These are phyloP conservation scores for Trichoderma harzianum DNA, from an alignment of 2,329 filamentous ascomycete species.

Conservation along the genomic window DNA sequence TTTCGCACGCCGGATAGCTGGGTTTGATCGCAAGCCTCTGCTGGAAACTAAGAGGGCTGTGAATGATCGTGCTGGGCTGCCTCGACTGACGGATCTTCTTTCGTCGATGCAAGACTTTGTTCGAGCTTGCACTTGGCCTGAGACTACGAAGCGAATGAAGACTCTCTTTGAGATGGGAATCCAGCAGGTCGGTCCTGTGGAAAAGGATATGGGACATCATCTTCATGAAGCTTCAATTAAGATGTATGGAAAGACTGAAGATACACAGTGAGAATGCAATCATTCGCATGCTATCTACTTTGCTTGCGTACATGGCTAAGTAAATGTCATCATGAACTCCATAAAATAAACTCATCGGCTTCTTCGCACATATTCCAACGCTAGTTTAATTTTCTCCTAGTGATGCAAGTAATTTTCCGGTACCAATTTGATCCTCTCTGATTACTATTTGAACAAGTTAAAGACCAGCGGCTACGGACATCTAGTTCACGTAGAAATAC, in stretches of 20 bases:
- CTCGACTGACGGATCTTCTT: not conserved
- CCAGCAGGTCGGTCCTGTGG: not conserved
- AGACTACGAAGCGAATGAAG: not conserved
- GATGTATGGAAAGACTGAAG: not conserved
- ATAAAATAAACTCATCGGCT: not conserved
- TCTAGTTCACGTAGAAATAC: not conserved
- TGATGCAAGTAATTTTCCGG: not conserved
- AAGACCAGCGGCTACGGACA: not conserved
- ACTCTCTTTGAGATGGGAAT: not conserved
- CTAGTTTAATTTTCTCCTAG: not conserved
- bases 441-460: not conserved
- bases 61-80: not conserved
- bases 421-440: not conserved
- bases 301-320: not conserved
- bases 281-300: not conserved
- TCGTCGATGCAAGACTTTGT: not conserved
- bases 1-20: not conserved
- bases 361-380: not conserved
- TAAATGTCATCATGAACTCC: not conserved
- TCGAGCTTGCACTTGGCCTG: not conserved
- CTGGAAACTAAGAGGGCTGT: not conserved
- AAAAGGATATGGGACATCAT: not conserved
- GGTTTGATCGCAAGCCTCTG: not conserved
- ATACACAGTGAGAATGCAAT: not conserved
- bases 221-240: not conserved